Percentiles rank a stretch among this genome's conserved stretches.
Evolutionary conservation across 768 basidiomycete genomes (phyloP).

Genomic region (Leccinum aurantiacum): DNA sequence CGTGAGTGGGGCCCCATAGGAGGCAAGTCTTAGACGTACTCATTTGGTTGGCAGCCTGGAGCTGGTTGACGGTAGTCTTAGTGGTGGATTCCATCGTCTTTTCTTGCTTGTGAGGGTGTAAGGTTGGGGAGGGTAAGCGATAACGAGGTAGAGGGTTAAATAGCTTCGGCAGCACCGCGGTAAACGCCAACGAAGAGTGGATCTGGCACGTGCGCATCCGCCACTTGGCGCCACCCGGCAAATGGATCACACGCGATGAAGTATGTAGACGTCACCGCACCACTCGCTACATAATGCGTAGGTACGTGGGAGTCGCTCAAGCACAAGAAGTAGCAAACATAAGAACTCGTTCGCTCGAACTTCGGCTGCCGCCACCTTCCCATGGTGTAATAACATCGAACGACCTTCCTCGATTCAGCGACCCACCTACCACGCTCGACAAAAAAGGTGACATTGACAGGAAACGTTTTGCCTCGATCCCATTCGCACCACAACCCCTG

Average conservation of each 20-base stretch:
- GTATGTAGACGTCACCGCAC: background rate
- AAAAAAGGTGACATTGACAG: background rate
- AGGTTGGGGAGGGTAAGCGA: background rate
- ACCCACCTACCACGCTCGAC: background rate
- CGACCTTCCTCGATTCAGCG: background rate
- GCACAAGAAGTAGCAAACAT: background rate
- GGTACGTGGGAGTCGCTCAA: too few relatives aligned
- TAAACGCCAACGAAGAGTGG: too few relatives aligned
- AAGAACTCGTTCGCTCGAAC: background rate
- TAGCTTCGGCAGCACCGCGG: constrained; percentile 5
- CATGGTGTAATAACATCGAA: background rate
- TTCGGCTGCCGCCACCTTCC: background rate
- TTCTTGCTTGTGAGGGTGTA: constrained; percentile 26
- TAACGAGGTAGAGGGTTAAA: constrained; percentile 13
- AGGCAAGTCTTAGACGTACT: constrained; percentile 41
- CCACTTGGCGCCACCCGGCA: constrained; percentile 3
- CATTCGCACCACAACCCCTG: background rate
- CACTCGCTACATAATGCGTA: background rate
- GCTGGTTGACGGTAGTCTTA: constrained; percentile 49
- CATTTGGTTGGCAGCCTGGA: constrained; percentile 61
- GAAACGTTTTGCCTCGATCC: background rate
- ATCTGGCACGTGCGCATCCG: constrained; percentile 16
- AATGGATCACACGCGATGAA: background rate
- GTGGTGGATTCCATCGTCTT: constrained; percentile 32
- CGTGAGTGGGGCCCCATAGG: too few relatives aligned